Evolutionary conservation across 2,329 filamentous ascomycete species (phyloP).

Genomic region (Talaromyces sp.): DNA sequence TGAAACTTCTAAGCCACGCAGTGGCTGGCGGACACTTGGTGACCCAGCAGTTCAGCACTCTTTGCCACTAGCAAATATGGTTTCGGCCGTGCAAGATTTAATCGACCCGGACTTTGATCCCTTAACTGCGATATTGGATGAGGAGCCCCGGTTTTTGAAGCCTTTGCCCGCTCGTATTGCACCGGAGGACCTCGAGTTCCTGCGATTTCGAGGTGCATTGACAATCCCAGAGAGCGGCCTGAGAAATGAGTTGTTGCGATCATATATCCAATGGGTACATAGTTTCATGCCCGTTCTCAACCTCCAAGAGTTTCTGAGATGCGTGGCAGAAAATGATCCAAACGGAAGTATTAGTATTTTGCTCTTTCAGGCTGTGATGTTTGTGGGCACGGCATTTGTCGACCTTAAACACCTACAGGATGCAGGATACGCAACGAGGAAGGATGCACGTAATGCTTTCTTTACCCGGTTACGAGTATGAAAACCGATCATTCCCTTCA

Average conservation of each 20-base stretch:
- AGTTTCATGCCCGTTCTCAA: conserved; percentile 87
- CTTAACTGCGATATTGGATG: conserved; percentile 39
- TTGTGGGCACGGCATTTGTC: conserved; percentile 81
- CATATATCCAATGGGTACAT: conserved; percentile 83
- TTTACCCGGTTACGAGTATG: conserved; percentile 78
- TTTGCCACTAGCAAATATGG: conserved; percentile 41
- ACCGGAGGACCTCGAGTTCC: conserved; percentile 75
- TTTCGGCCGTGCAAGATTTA: conserved; percentile 40
- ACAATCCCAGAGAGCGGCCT: conserved; percentile 68
- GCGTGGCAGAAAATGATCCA: conserved; percentile 66
- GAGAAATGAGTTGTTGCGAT: conserved; percentile 74
- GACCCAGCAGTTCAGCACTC: conserved; percentile 33
- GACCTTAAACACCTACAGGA: conserved; percentile 72
- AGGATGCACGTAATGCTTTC: conserved; percentile 78
- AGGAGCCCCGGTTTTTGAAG: conserved; percentile 67
- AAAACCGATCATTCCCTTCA: neutral
- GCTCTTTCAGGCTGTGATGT: conserved; percentile 91
- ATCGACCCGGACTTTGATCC: conserved; percentile 44
- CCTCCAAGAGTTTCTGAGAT: conserved; percentile 56
- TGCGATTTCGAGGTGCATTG: conserved; percentile 78
- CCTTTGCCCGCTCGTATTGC: conserved; percentile 74
- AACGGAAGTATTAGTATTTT: conserved; percentile 74
- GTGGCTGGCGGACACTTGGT: conserved; percentile 32
- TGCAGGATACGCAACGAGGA: conserved; percentile 73
- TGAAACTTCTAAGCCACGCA: conserved; percentile 24